A percentile compares a stretch with the other conserved stretches of the same genome.
These are phyloP conservation scores for Phialophora verrucosa DNA, from an alignment of 2,329 filamentous ascomycete genomes.

Conservation along the genomic window DNA sequence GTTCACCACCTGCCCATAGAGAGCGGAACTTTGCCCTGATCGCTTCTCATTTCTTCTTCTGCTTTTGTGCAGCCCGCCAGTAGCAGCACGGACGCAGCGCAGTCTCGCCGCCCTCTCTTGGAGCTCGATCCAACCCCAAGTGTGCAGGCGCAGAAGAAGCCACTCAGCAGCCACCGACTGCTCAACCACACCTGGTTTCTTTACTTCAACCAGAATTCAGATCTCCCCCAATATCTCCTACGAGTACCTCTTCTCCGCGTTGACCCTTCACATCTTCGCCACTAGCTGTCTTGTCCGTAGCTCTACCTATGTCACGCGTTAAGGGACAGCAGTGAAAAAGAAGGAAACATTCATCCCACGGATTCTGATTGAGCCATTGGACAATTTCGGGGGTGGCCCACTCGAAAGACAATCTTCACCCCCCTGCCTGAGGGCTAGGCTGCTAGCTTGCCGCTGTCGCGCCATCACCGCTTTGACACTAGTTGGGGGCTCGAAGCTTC, in stretches of 20 bases:
- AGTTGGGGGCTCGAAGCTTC: slow-evolving; percentile 21
- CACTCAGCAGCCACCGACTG: slow-evolving; percentile 19
- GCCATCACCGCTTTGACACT: slow-evolving; percentile 26
- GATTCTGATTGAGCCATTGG: slow-evolving; percentile 16
- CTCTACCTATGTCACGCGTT: slow-evolving; percentile 20
- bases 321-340: slow-evolving; percentile 4
- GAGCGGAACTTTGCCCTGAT: slow-evolving; percentile 12
- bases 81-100: slow-evolving; percentile 6
- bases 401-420: slow-evolving; percentile 9
- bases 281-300: slow-evolving; percentile 10
- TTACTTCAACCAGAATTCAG: neutral
- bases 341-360: slow-evolving; percentile 9
- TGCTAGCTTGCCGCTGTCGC: slow-evolving; percentile 34
- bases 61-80: slow-evolving; percentile 9
- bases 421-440: slow-evolving; percentile 15
- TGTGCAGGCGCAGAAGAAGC: slow-evolving; percentile 11
- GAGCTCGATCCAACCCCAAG: slow-evolving; percentile 25
- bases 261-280: slow-evolving; percentile 12
- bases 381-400: slow-evolving; percentile 14
- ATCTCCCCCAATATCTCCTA: neutral
- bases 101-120: slow-evolving; percentile 16
- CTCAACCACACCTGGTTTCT: neutral
- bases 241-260: slow-evolving; percentile 1
- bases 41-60: slow-evolving; percentile 24
- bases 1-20: slow-evolving; percentile 4